Evolutionary conservation across 331 rosid genomes (phyloP).

Genomic region (Malus hybrid): DNA sequence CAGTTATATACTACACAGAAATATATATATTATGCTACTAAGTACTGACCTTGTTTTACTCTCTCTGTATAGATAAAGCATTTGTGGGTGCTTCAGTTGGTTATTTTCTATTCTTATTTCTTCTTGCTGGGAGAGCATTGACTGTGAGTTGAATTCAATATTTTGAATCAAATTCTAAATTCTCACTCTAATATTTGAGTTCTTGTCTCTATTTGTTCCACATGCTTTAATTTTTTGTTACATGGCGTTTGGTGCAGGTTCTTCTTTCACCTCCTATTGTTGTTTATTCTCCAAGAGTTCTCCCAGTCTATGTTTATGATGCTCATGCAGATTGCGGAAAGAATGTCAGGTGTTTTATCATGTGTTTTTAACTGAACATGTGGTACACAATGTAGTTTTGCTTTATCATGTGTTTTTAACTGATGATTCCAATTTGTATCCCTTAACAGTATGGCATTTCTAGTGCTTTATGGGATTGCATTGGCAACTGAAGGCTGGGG

Average conservation of each 20-base stretch:
- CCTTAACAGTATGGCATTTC: constrained; percentile 70
- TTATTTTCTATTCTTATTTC: constrained; percentile 87
- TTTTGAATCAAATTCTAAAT: neutral
- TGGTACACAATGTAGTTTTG: neutral
- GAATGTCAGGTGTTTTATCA: constrained; percentile 83
- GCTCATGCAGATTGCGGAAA: constrained; percentile 99
- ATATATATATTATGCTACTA: neutral
- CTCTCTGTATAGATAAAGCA: constrained; percentile 50
- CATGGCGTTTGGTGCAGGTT: constrained; percentile 43
- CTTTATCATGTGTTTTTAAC: constrained; percentile 16
- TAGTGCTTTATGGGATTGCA: constrained; percentile 97
- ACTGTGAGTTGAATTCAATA: constrained; percentile 54
- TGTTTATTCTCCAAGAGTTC: constrained; percentile 96
- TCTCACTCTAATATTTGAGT: neutral
- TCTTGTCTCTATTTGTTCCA: constrained; percentile 1
- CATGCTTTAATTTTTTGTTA: constrained; percentile 5
- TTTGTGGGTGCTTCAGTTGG: constrained; percentile 99
- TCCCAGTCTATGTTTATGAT: constrained; percentile 96
- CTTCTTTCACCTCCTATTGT: constrained; percentile 96
- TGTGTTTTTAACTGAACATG: neutral
- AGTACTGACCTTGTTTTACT: constrained; percentile 12
- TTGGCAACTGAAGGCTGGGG: constrained; percentile 99
- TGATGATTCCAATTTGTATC: constrained; percentile 12
- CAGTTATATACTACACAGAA: neutral
- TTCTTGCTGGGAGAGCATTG: constrained; percentile 96